Evolutionary conservation across 2,329 filamentous ascomycete genomes (phyloP), one percentile per base, ranked within the genome.

Genomic region (Cytospora piceicola): DNA sequence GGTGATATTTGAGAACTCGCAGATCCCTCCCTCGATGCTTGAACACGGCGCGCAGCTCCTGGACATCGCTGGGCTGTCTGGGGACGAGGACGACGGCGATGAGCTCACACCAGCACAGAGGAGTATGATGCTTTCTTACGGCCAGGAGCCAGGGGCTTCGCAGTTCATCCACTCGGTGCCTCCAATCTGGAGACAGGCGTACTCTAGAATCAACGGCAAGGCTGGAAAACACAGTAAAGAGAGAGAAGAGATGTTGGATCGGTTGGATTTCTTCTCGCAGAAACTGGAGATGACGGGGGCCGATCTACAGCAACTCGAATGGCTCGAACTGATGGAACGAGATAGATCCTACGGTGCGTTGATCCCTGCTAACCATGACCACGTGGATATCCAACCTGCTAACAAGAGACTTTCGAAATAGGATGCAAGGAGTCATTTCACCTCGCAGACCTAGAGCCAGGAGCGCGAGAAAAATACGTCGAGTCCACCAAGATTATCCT

Each of bases 391-490:
- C 6, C 49, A 6, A 14, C 8, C 20, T 29, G 22, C 52, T 20
- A 22, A 30, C 14, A 2, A 8, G 22, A 42, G n/a, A 14, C 15
- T 22, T 4, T 61, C 12, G 9, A 17, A 64, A 56, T 39, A 74
- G 72, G 70, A 15, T 79, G 81, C 71, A 80, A 82, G 59, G 73
- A 80, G 56, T 73, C 74, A 32, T 83, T 80, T 73, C 81, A 83
- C 64, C 72, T 75, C 6, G 80, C 75, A 6, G 81, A 83, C 55
- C 69, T 81, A 1, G 77, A 80, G 57, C 77, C 78, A 0, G 73
- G 76, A 4, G 76, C 76, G 0, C 74, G 75, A 30, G 71, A 74
- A 53, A 75, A 73, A 60, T 81, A 79, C 67, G 57, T 72, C 1
- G 77, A 81, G 60, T 74, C 76, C 24, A 72, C 73, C 53, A 71